Conservation (phyloP, 768 basidiomycete genomes). For the Serendipita sp. region DNA sequence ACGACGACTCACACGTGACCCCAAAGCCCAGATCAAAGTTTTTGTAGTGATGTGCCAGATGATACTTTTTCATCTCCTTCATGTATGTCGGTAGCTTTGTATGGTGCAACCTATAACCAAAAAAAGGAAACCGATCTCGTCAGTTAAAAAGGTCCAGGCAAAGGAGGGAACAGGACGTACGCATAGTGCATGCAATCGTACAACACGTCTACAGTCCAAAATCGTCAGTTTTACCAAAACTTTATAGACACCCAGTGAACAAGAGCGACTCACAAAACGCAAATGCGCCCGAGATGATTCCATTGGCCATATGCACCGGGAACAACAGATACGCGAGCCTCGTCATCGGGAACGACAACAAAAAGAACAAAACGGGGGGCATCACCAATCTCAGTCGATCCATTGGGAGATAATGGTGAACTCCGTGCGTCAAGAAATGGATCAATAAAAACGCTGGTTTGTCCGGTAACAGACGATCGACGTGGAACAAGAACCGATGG, state of each 20-base stretch:
- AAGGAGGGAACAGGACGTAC: conserved; percentile 25
- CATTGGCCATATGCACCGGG: conserved; percentile 74
- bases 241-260: background rate
- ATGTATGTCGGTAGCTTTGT: conserved; percentile 73
- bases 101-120: conserved; percentile 54
- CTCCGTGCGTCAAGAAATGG: conserved; percentile 87
- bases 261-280: conserved; percentile 25
- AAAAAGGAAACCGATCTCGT: conserved; percentile 7
- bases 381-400: conserved; percentile 90
- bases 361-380: conserved; percentile 74
- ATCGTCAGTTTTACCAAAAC: conserved; percentile 16
- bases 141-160: conserved; percentile 4
- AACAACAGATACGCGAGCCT: conserved; percentile 67
- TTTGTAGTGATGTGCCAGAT: conserved; percentile 95
- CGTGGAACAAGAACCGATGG: conserved; percentile 95
- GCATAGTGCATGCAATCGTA: conserved; percentile 92
- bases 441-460: conserved; percentile 58
- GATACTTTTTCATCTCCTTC: conserved; percentile 90
- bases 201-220: conserved; percentile 38
- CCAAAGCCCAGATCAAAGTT: conserved; percentile 97
- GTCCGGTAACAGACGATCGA: conserved; percentile 81
- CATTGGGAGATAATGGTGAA: conserved; percentile 98
- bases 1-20: conserved; percentile 56
- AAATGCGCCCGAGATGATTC: conserved; percentile 71
- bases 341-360: conserved; percentile 70